A percentile compares a stretch with the other conserved stretches of the same genome.
Conservation (phyloP, 176 grass and related monocot genomes). For the Microstegium vimineum region DNA sequence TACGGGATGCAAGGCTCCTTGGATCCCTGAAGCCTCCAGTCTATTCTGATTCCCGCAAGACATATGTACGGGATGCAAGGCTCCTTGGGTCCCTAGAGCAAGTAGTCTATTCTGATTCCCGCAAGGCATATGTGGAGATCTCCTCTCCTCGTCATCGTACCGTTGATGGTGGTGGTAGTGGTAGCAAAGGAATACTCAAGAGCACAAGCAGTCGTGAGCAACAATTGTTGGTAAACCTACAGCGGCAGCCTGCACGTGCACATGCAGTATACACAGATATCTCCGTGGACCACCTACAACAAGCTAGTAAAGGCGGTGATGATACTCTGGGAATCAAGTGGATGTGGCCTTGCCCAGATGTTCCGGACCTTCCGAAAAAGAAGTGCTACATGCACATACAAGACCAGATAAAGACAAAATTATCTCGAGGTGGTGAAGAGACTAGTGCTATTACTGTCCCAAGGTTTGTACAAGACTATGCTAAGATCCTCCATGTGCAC, state of each 20-base stretch:
- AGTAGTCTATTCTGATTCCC: neutral
- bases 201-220: too few species aligned
- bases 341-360: neutral
- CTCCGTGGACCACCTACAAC: neutral
- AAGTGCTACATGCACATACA: neutral
- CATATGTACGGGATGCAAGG: too few species aligned
- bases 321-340: neutral
- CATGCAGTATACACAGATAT: too few species aligned
- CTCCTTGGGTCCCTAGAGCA: too few species aligned
- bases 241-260: neutral
- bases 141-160: neutral
- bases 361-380: neutral
- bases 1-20: slow-evolving; percentile 3
- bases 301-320: neutral
- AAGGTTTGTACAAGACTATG: rapidly evolving
- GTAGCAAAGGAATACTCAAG: neutral
- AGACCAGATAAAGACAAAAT: neutral
- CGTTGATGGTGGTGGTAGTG: neutral
- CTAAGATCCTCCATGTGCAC: neutral
- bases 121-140: neutral
- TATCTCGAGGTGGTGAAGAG: neutral
- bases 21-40: neutral
- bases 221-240: neutral
- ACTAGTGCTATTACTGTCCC: neutral
- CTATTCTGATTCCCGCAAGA: too few species aligned